Evolutionary conservation across 495 filamentous ascomycete genomes (phyloP).

Genomic region (Aspergillus ostianus): DNA sequence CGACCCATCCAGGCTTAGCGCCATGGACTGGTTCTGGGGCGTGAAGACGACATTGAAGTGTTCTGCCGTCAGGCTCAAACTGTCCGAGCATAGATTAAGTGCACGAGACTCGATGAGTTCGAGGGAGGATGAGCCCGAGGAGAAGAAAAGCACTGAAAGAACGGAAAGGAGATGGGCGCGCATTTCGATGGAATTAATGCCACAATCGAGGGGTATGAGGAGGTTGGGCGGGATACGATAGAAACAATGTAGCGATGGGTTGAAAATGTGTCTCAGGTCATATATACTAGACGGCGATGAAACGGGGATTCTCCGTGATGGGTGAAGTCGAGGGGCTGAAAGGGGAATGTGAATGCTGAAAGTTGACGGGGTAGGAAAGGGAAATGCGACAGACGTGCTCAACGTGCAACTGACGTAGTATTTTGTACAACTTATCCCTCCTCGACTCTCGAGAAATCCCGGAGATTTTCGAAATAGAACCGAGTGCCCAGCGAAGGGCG

Average conservation of each 20-base stretch:
- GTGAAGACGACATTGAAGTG: conserved; percentile 70
- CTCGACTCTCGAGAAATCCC: neutral
- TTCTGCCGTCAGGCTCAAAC: conserved; percentile 64
- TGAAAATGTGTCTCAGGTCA: neutral
- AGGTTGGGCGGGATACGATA: no score
- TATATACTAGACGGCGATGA: neutral
- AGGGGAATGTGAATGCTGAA: neutral
- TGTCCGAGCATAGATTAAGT: conserved; percentile 63
- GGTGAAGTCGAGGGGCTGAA: neutral
- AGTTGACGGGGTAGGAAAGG: neutral
- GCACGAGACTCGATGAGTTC: conserved; percentile 58
- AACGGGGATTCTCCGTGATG: neutral
- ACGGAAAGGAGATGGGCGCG: neutral
- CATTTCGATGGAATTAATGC: neutral
- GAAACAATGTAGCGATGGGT: neutral
- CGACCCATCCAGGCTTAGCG: conserved; percentile 67
- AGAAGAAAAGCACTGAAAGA: neutral
- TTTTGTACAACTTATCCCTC: neutral
- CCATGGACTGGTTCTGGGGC: conserved; percentile 60
- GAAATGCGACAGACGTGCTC: neutral
- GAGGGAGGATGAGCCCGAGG: neutral
- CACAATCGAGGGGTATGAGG: no score
- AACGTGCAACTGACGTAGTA: neutral
- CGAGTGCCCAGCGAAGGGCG: neutral
- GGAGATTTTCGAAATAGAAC: neutral